These are phyloP conservation scores for Rhytidhysteron rufulum DNA, from an alignment of 2,329 filamentous ascomycete genomes.

Conservation along the genomic window DNA sequence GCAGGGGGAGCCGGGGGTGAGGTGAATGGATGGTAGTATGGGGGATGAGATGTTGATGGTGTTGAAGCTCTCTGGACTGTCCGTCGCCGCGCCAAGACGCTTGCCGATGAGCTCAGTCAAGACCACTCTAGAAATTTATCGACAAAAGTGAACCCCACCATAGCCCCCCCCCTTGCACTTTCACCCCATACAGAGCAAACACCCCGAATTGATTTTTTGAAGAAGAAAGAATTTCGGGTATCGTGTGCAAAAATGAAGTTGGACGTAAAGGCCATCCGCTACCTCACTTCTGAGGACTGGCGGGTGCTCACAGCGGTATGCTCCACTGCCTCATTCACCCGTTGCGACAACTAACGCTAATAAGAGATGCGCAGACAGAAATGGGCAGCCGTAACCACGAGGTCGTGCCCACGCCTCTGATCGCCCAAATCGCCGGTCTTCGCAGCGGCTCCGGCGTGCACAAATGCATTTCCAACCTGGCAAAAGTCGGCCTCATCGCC, in stretches of 20 bases:
- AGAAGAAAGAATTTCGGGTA: no score
- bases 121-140: not conserved
- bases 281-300: conserved; percentile 92
- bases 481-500: conserved; percentile 87
- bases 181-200: not conserved
- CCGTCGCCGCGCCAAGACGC: conserved; percentile 3
- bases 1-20: conserved; percentile 6
- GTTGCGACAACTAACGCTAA: conserved; percentile 12
- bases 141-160: no score
- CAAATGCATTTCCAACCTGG: conserved; percentile 81
- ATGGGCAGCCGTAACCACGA: conserved; percentile 95
- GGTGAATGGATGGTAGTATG: conserved; percentile 10
- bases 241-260: conserved; percentile 79
- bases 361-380: conserved; percentile 64
- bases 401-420: conserved; percentile 85
- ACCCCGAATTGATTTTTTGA: not conserved
- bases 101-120: not conserved
- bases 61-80: conserved; percentile 19
- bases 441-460: conserved; percentile 72
- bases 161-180: not conserved
- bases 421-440: conserved; percentile 77
- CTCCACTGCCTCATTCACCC: conserved; percentile 12
- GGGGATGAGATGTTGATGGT: conserved; percentile 21
- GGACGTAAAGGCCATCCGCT: conserved; percentile 88
- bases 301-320: conserved; percentile 83